Base-by-base conservation (phyloP, 768 basidiomycete genomes). In the Inosperma sp. region DNA sequence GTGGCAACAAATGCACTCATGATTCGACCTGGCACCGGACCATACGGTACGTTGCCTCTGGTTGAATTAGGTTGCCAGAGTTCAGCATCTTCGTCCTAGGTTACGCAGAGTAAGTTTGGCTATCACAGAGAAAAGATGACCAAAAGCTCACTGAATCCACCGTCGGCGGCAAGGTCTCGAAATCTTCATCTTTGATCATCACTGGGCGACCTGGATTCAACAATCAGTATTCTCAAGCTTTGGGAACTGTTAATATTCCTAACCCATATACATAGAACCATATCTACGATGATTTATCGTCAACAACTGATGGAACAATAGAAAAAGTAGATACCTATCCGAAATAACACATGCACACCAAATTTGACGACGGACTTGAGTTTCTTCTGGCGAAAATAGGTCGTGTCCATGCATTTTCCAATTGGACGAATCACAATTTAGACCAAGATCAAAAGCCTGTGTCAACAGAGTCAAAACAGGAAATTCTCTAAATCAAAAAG, bases 321-420 rank as follows among this genome's bases (percentile, higher is more conserved):
- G 9, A 9, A 19, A 16, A 23, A 7, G 33, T 22, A 50, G 77
- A 26, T 55, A 87, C 86, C 84, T 78, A 59, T 91, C 86, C 35
- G 80, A 79, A 35, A 83, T 68, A 58, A 79, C 77, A 61, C 86
- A 89, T 13, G 77, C 73, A 84, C 86, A 88, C 88, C 88, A 91
- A 35, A 88, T 84, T 56, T 87, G 85, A 43, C 81, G 79, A 54
- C 88, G 76, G 4, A 75, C 78, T 63, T 88, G 85, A 23, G 78
- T 81, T 64, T 90, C 88, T 58, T 81, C 75, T 12, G 68, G 62
- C 7, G 78, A 78, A 57, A 90, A 88, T 29, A 90, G 64, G 50
- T 75, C 73, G 40, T 72, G 75, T 12, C 80, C 81, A 49, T 80
- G 72, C 47, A 78, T 74, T 58, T 81, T 81, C 88, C 89, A 93